Conservation (phyloP, 495 filamentous ascomycete species). For the Apiosordaria backusii region DNA sequence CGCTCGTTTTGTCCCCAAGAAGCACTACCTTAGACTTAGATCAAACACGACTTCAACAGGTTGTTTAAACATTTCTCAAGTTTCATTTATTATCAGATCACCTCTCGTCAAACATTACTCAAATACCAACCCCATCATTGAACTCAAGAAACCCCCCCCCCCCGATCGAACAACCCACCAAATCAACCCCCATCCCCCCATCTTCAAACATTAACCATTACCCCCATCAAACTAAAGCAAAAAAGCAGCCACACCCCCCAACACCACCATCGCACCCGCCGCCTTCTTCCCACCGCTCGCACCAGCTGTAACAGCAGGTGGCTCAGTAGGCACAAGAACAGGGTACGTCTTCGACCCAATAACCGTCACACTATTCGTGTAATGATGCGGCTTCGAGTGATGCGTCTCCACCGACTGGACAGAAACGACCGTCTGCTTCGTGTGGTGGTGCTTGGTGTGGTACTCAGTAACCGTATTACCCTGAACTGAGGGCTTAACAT, state of each 20-base stretch:
- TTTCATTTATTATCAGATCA: too few relatives aligned
- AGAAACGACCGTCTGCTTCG: not conserved
- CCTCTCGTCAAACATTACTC: too few relatives aligned
- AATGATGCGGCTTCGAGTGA: not conserved
- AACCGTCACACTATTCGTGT: not conserved
- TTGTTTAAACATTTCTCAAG: too few relatives aligned
- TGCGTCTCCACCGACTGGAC: not conserved
- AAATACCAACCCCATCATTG: not conserved
- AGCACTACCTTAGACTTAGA: too few relatives aligned
- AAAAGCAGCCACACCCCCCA: constrained; percentile 14
- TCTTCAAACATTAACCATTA: not conserved
- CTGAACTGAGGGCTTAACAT: constrained; percentile 7
- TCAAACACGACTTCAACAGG: too few relatives aligned
- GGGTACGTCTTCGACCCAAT: not conserved
- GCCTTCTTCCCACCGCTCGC: constrained; percentile 15
- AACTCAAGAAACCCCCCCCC: too few relatives aligned
- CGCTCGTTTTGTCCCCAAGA: too few relatives aligned
- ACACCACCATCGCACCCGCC: constrained; percentile 14
- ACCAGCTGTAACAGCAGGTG: constrained; percentile 7
- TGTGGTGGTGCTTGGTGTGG: not conserved
- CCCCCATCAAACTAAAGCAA: constrained; percentile 12
- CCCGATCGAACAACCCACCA: not conserved
- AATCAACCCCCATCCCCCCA: not conserved
- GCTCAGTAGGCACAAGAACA: not conserved
- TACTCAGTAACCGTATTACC: not conserved